Conservation (phyloP, 2,329 filamentous ascomycete genomes). For the Penicillium sp. region DNA sequence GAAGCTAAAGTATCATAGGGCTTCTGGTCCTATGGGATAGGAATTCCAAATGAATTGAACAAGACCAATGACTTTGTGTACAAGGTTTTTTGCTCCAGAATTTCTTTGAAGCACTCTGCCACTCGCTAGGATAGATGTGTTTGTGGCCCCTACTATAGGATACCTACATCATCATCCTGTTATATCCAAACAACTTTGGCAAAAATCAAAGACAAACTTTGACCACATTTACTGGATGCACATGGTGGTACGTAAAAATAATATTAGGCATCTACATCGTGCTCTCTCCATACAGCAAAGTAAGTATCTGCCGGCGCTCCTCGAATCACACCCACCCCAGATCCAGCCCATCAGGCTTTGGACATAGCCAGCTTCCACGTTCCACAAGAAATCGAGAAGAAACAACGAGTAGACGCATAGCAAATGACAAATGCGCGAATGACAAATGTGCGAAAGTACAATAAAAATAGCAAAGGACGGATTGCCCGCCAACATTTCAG, state of each 20-base stretch:
- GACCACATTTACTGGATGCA: neutral
- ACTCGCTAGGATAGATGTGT: neutral
- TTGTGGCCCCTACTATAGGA: neutral
- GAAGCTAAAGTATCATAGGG: slow-evolving; percentile 14
- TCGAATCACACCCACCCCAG: neutral
- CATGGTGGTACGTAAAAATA: too few species aligned
- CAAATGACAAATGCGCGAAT: too few species aligned
- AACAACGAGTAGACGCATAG: neutral
- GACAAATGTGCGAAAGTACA: neutral
- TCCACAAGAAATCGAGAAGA: neutral
- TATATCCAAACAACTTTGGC: too few species aligned
- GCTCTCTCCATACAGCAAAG: neutral
- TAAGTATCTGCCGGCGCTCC: neutral
- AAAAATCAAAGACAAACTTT: neutral
- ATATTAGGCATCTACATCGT: neutral
- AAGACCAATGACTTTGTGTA: neutral
- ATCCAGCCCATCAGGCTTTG: neutral
- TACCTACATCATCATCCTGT: too few species aligned
- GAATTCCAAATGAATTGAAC: neutral
- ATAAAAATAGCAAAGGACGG: neutral
- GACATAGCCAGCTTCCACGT: neutral
- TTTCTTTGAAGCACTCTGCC: neutral
- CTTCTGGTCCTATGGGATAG: neutral
- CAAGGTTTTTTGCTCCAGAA: neutral
- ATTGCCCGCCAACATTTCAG: neutral